These are phyloP conservation scores for Amanita subjunquillea DNA, from an alignment of 768 basidiomycete species.

Conservation along the genomic window DNA sequence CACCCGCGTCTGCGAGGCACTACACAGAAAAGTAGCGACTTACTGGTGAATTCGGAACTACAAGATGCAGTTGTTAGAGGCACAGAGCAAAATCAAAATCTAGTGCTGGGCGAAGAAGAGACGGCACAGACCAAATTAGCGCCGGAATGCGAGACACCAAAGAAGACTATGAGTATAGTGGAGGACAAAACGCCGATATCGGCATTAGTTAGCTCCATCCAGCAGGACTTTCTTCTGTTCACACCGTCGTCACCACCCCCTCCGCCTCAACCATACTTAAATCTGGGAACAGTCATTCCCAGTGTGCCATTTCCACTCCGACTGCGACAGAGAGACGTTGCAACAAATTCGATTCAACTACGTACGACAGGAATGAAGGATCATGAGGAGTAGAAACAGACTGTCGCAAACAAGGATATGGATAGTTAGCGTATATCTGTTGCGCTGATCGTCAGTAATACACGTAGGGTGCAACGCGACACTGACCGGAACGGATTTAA, in stretches of 20 bases:
- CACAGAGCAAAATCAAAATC: neutral
- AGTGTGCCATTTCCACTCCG: neutral
- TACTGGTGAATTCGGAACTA: neutral
- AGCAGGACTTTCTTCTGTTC: conserved; percentile 58
- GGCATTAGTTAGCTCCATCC: conserved; percentile 48
- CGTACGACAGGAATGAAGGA: neutral
- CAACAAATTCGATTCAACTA: neutral
- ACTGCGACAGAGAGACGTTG: neutral
- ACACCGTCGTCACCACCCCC: conserved; percentile 55
- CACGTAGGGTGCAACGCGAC: neutral
- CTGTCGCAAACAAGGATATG: neutral
- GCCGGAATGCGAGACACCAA: neutral
- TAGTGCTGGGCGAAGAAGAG: neutral
- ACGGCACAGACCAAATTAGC: neutral
- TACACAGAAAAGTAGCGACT: neutral
- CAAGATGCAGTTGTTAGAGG: neutral
- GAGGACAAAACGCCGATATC: conserved; percentile 57
- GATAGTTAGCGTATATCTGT: conserved; percentile 3
- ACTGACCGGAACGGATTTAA: conserved; percentile 21
- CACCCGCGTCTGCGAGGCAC: no score
- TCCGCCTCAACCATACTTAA: conserved; percentile 36
- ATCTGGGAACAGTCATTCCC: neutral
- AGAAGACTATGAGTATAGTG: neutral
- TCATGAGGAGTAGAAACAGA: neutral
- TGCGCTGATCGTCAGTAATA: neutral